Conservation (phyloP, 441 rosid genomes). For the Dalechampia spathulata region DNA sequence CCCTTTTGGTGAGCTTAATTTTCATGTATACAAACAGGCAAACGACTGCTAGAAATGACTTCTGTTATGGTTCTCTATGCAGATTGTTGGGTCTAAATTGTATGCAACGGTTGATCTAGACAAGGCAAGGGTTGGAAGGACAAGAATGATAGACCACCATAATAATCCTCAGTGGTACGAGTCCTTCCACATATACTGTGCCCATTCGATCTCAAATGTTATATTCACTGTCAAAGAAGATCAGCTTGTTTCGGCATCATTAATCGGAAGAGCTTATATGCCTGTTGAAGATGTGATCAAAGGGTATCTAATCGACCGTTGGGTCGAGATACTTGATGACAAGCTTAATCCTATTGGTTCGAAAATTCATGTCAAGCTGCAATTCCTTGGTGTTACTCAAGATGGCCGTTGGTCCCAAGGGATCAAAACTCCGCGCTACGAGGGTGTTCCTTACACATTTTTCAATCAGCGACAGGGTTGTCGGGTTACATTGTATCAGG, state of each 20-base stretch:
- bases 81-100: conserved; percentile 53
- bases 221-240: conserved; percentile 78
- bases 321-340: conserved; percentile 68
- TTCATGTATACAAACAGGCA: too few relatives aligned
- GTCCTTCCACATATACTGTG: conserved; percentile 83
- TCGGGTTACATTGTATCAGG: conserved; percentile 78
- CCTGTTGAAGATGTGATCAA: conserved; percentile 59
- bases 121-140: conserved; percentile 88
- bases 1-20: too few relatives aligned
- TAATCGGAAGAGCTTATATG: conserved; percentile 84
- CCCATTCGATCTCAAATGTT: conserved; percentile 61
- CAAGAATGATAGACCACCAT: conserved; percentile 47
- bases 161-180: conserved; percentile 75
- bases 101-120: conserved; percentile 86
- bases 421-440: conserved; percentile 43
- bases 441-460: conserved; percentile 77
- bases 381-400: conserved; percentile 41
- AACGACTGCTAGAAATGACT: neutral
- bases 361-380: conserved; percentile 73
- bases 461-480: conserved; percentile 80
- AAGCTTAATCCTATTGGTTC: conserved; percentile 54
- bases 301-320: conserved; percentile 58
- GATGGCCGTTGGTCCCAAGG: conserved; percentile 60
- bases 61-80: conserved; percentile 10
- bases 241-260: conserved; percentile 64